A percentile compares a stretch with the other conserved stretches of the same genome.
These are phyloP conservation scores for Nemania bipapillata DNA, from an alignment of 2,329 filamentous ascomycete genomes.

Conservation along the genomic window DNA sequence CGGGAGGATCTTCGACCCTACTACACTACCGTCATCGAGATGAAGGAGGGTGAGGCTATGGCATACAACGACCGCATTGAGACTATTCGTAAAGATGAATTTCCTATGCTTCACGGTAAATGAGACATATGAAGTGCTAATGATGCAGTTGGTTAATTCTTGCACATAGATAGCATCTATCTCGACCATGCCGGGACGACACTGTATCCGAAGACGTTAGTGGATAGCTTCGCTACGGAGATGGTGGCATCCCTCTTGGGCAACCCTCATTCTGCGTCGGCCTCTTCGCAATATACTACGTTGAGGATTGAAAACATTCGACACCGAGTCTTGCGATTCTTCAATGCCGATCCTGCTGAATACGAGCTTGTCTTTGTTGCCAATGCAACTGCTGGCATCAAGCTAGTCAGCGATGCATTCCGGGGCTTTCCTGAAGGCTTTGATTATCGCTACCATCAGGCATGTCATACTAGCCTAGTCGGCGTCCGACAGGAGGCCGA, in stretches of 20 bases:
- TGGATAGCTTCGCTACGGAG: slow-evolving; percentile 81
- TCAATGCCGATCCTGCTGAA: slow-evolving; percentile 80
- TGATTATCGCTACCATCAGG: slow-evolving; percentile 82
- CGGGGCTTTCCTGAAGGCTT: slow-evolving; percentile 76
- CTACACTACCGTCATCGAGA: slow-evolving; percentile 43
- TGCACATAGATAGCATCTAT: slow-evolving; percentile 74
- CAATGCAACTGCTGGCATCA: slow-evolving; percentile 72
- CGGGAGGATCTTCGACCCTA: neutral
- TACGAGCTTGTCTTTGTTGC: slow-evolving; percentile 81
- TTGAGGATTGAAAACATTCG: slow-evolving; percentile 80
- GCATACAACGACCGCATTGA: slow-evolving; percentile 71
- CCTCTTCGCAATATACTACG: slow-evolving; percentile 80
- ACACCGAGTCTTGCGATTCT: slow-evolving; percentile 75
- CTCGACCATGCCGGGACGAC: slow-evolving; percentile 98
- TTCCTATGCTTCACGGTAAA: slow-evolving; percentile 73
- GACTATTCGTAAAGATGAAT: slow-evolving; percentile 68
- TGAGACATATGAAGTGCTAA: neutral
- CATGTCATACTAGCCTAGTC: slow-evolving; percentile 87
- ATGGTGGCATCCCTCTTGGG: slow-evolving; percentile 84
- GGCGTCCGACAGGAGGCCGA: slow-evolving; percentile 79
- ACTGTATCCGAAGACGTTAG: slow-evolving; percentile 79
- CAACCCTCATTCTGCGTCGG: slow-evolving; percentile 89
- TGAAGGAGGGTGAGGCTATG: slow-evolving; percentile 44
- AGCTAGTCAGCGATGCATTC: slow-evolving; percentile 77
- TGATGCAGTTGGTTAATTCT: slow-evolving; percentile 21